Conservation (phyloP, 257 asterid species). For the Solanum peruvianum region DNA sequence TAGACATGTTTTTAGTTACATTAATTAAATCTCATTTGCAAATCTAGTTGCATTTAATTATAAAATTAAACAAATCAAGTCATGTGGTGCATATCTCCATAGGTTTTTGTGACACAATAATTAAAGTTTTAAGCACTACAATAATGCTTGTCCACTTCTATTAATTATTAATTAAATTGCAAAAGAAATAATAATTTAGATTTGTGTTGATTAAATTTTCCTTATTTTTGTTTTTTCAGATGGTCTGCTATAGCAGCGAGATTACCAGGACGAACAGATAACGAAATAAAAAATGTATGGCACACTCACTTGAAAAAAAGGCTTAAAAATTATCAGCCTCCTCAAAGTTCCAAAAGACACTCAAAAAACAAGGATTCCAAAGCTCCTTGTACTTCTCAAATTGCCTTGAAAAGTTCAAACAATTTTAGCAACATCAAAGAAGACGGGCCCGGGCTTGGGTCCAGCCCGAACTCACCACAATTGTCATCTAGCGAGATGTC, state of each 20-base stretch:
- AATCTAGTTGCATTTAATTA: background rate
- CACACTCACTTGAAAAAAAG: slow-evolving; percentile 78
- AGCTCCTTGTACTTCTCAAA: background rate
- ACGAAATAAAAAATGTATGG: slow-evolving; percentile 88
- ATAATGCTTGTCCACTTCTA: slow-evolving; percentile 1
- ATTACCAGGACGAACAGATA: slow-evolving; percentile 83
- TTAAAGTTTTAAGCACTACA: background rate
- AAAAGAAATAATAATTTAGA: background rate
- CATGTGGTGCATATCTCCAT: slow-evolving; percentile 6
- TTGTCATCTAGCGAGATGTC: slow-evolving; percentile 51
- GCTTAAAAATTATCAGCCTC: slow-evolving; percentile 17
- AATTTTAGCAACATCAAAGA: background rate
- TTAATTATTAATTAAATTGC: background rate
- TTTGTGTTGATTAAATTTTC: background rate
- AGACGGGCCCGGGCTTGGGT: background rate
- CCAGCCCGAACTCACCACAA: slow-evolving; percentile 22
- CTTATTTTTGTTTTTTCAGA: slow-evolving; percentile 22
- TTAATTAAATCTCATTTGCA: background rate
- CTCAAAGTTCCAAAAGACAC: slow-evolving; percentile 27
- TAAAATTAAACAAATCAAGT: background rate
- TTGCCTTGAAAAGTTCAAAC: background rate
- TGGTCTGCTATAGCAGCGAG: slow-evolving; percentile 89
- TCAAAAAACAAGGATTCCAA: slow-evolving; percentile 9
- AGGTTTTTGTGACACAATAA: slow-evolving; percentile 10
- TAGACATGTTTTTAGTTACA: background rate